These are phyloP conservation scores for Calonectria crousiana DNA, from an alignment of 2,329 filamentous ascomycete species.

Conservation along the genomic window DNA sequence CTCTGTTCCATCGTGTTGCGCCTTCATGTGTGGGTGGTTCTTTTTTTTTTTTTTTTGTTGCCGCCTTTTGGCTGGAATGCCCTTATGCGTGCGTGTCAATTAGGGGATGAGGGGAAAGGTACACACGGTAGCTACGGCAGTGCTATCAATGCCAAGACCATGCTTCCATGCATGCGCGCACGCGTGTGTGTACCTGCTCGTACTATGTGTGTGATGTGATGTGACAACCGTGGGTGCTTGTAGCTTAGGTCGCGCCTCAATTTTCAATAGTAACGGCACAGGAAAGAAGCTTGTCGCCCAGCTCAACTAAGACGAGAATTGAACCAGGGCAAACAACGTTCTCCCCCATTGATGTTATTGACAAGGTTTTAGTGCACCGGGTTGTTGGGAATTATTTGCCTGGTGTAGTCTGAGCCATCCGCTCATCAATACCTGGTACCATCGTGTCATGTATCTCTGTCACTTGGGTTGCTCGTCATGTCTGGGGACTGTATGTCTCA, in stretches of 20 bases:
- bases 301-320: neutral
- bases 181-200: neutral
- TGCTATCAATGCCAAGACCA: conserved; percentile 7
- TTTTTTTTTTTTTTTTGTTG: neutral
- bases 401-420: neutral
- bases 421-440: neutral
- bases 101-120: neutral
- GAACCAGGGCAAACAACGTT: neutral
- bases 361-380: neutral
- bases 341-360: neutral
- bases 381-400: neutral
- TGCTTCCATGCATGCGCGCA: neutral
- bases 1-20: neutral
- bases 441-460: neutral
- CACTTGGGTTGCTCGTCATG: neutral
- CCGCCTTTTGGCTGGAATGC: neutral
- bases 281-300: neutral
- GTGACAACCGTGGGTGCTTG: neutral
- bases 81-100: conserved; percentile 1
- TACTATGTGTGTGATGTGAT: neutral
- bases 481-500: conserved; percentile 1
- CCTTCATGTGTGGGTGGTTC: neutral
- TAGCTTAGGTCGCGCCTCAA: neutral
- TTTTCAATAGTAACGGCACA: neutral
- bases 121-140: neutral